phyloP scores from a whole-genome alignment of 805 yeast genomes.

The Barnettozyma salicaria region DNA sequence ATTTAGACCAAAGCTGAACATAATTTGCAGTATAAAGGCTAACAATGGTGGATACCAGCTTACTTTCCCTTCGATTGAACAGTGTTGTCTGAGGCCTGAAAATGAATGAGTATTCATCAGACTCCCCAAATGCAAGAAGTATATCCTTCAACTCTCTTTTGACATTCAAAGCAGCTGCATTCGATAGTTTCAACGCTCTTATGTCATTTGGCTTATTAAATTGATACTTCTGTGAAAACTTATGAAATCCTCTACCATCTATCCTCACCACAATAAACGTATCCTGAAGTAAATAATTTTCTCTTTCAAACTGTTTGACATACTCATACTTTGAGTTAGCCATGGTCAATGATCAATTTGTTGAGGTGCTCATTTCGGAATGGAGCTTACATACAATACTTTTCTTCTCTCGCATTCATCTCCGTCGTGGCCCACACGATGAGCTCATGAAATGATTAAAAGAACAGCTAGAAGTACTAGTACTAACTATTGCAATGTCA shows the following conservation, averaged over 20 bases:
- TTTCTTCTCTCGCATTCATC: no score
- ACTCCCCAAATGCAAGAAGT: slow-evolving; percentile 83
- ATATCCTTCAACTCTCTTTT: slow-evolving; percentile 66
- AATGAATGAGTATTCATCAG: slow-evolving; percentile 89
- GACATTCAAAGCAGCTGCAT: slow-evolving; percentile 64
- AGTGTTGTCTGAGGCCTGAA: slow-evolving; percentile 55
- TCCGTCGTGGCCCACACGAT: slow-evolving; percentile 15
- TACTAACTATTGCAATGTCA: no score
- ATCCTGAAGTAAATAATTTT: slow-evolving; percentile 66
- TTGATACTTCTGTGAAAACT: slow-evolving; percentile 63
- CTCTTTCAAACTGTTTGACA: slow-evolving; percentile 75
- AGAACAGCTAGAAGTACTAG: no score
- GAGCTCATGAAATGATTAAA: slow-evolving; percentile 4
- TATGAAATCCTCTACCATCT: slow-evolving; percentile 94
- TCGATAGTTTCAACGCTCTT: slow-evolving; percentile 74
- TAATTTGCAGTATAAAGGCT: slow-evolving; percentile 78
- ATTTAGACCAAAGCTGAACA: slow-evolving; percentile 56
- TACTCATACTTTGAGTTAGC: slow-evolving; percentile 87
- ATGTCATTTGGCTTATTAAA: slow-evolving; percentile 86
- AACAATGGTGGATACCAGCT: slow-evolving; percentile 75
- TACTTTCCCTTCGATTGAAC: slow-evolving; percentile 77
- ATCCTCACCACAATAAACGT: slow-evolving; percentile 79
- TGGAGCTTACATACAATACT: no score
- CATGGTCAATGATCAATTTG: slow-evolving; percentile 36
- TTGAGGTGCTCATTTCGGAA: no score